phyloP scores from a whole-genome alignment of 352 stramenopile species.

The Phytophthora constricta region DNA sequence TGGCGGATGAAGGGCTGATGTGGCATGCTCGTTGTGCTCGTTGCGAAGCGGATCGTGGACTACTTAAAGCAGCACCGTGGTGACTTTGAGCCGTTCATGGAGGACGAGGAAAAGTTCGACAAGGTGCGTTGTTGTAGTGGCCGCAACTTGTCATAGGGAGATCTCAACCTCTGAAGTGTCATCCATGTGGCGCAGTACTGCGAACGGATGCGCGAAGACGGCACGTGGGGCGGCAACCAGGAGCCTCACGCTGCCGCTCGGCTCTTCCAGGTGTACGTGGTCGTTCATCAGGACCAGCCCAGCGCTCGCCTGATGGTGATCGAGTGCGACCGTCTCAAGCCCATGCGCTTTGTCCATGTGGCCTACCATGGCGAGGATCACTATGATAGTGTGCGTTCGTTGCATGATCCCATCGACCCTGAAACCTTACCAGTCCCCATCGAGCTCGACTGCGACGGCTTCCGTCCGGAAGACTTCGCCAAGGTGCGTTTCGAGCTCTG shows the following conservation, averaged over 20 bases:
- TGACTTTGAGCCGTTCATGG: slow-evolving; percentile 90
- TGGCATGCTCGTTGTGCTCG: background rate
- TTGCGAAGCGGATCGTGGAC: slow-evolving; percentile 63
- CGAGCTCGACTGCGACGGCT: slow-evolving; percentile 63
- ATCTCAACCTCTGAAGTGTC: background rate
- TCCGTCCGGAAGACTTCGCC: slow-evolving; percentile 59
- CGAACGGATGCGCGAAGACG: slow-evolving; percentile 77
- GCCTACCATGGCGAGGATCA: slow-evolving; percentile 82
- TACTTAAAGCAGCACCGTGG: slow-evolving; percentile 75
- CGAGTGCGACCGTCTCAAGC: slow-evolving; percentile 67
- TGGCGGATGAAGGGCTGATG: background rate
- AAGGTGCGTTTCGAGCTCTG: slow-evolving; percentile 43
- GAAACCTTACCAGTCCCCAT: slow-evolving; percentile 52
- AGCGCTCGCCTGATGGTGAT: slow-evolving; percentile 66
- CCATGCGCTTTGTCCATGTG: slow-evolving; percentile 59
- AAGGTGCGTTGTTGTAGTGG: slow-evolving; percentile 49
- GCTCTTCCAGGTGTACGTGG: slow-evolving; percentile 77
- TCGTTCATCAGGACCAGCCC: slow-evolving; percentile 72
- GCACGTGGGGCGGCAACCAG: slow-evolving; percentile 85
- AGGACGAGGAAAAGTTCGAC: slow-evolving; percentile 88
- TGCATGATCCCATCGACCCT: slow-evolving; percentile 47
- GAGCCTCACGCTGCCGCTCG: slow-evolving; percentile 78
- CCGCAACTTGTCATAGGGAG: background rate
- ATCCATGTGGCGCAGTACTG: slow-evolving; percentile 57
- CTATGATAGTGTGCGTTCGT: slow-evolving; percentile 79